Percentiles rank a stretch among this genome's conserved stretches.
These are phyloP conservation scores for Phytopythium delawarense DNA, from an alignment of 352 stramenopile species.

Conservation along the genomic window DNA sequence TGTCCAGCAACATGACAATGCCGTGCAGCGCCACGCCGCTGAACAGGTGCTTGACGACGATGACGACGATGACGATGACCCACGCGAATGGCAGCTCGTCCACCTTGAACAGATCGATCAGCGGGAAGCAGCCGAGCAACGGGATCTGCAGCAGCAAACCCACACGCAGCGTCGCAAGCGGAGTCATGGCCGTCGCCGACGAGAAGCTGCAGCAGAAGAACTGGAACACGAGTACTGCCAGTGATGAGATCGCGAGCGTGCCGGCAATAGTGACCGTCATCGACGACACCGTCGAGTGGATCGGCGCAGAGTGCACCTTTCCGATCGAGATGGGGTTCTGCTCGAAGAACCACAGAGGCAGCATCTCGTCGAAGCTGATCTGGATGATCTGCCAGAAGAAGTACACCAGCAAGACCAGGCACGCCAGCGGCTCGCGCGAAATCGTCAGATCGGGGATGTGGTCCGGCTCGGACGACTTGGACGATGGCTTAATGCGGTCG, in stretches of 20 bases:
- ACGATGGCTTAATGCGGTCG: background rate
- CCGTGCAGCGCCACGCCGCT: slow-evolving; percentile 59
- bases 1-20: slow-evolving; percentile 66
- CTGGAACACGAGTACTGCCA: slow-evolving; percentile 48
- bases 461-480: slow-evolving; percentile 14
- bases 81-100: slow-evolving; percentile 58
- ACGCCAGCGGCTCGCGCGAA: slow-evolving; percentile 59
- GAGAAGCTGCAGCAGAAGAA: slow-evolving; percentile 48
- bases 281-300: slow-evolving; percentile 38
- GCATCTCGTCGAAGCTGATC: slow-evolving; percentile 74
- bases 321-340: slow-evolving; percentile 43
- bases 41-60: slow-evolving; percentile 63
- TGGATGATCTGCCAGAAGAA: slow-evolving; percentile 74
- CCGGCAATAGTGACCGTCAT: slow-evolving; percentile 56
- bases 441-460: slow-evolving; percentile 51
- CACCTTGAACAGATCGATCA: slow-evolving; percentile 70
- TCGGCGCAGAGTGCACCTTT: slow-evolving; percentile 34
- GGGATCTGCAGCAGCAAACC: slow-evolving; percentile 77
- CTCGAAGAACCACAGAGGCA: slow-evolving; percentile 79
- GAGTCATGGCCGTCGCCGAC: slow-evolving; percentile 65
- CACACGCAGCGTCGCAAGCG: slow-evolving; percentile 67
- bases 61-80: slow-evolving; percentile 49
- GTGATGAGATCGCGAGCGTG: slow-evolving; percentile 45
- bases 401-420: slow-evolving; percentile 59
- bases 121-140: slow-evolving; percentile 56